Percentiles rank a stretch among this genome's conserved stretches.
These are phyloP conservation scores for Colletotrichum sp. DNA, from an alignment of 2,329 filamentous ascomycete genomes.

Conservation along the genomic window DNA sequence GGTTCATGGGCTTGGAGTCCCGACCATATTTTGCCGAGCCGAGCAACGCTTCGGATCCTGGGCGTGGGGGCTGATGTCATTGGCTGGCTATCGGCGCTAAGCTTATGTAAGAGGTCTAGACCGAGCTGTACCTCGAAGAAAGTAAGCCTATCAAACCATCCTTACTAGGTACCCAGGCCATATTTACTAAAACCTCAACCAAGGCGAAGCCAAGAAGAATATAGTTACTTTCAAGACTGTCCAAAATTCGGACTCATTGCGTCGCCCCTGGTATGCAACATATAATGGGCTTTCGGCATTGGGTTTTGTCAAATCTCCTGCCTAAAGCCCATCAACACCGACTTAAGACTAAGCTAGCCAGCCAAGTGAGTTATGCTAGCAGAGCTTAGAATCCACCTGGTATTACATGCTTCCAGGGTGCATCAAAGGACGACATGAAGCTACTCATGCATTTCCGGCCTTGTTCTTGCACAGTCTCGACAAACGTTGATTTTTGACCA, in stretches of 20 bases:
- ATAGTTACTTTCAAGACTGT: neutral
- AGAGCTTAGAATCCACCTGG: neutral
- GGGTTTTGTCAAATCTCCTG: neutral
- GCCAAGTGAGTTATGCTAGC: neutral
- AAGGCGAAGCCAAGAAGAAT: neutral
- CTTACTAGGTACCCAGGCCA: neutral
- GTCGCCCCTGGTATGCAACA: neutral
- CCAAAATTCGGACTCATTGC: neutral
- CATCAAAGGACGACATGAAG: neutral
- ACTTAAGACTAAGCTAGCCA: neutral
- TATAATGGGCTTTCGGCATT: neutral
- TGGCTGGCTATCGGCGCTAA: neutral
- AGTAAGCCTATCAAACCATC: neutral
- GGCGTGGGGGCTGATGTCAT: slow-evolving; percentile 15
- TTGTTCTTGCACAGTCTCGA: neutral
- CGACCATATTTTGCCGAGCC: slow-evolving; percentile 18
- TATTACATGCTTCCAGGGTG: neutral
- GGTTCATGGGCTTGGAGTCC: slow-evolving; percentile 1
- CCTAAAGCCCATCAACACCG: neutral
- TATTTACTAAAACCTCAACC: neutral
- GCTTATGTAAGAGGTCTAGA: slow-evolving; percentile 8
- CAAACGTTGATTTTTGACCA: neutral
- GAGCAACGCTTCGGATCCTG: slow-evolving; percentile 3
- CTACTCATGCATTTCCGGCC: neutral
- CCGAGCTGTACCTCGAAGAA: slow-evolving; percentile 2